Base-by-base conservation (phyloP, 2,329 filamentous ascomycete genomes). In the Cladosporium sp. region DNA sequence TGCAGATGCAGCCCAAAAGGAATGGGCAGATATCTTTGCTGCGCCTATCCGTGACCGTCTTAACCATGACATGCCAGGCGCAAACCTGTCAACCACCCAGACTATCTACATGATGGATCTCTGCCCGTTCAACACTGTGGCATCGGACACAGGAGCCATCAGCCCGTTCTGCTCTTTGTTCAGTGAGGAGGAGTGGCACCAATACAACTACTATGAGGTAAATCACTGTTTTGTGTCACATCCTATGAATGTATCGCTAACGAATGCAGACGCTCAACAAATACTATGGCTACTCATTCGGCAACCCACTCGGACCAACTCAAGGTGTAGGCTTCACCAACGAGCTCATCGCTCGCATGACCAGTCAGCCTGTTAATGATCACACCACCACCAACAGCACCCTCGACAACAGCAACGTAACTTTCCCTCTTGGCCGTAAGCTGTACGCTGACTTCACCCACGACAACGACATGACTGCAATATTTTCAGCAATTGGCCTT, bases 361-460 rank as follows among this genome's bases (percentile, higher is more conserved):
- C 89, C 0, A 77, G 80, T 34, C 73, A 77, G 15, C 81, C 88
- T 0, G 90, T 96, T 1, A 66, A 79, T 0, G 91, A 96, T 70
- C 74, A 83, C 59, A 96, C 91, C 0, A 85, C 80, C 57, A 90
- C 87, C 5, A 96, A 97, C 73, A 78, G 76, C 37, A 96, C 92
- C 0, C 80, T 96, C 0, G 89, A 95, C 70, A 76, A 76, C 5
- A 79, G 85, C 59, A 75, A 82, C 0, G 70, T 74, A 6, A 92
- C 89, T 0, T 97, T 96, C 68, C 92, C 92, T 0, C 76, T 96
- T 0, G 80, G 74, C 22, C 72, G 73, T 30, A 67, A 82, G 11
- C 75, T 96, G 1, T 97, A 95, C 69, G 92, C 90, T 0, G 92
- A 97, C 73, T 96, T 97, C 70, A 90, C 87, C 63, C 92, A 97